Percentiles rank a stretch among this genome's conserved stretches.
Evolutionary conservation across 805 yeast genomes (phyloP).

Genomic region (Maudiozyma bulderi): DNA sequence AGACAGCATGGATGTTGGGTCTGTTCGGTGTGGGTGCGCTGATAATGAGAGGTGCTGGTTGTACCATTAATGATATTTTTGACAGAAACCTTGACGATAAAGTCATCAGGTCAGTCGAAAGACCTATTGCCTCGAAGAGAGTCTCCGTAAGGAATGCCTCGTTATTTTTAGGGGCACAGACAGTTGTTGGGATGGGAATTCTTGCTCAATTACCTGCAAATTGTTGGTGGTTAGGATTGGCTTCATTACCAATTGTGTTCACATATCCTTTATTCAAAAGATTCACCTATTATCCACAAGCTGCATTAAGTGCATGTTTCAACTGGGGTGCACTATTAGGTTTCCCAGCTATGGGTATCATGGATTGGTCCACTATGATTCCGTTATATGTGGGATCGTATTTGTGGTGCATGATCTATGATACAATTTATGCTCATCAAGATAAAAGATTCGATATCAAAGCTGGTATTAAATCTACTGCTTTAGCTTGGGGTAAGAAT

Average conservation of each 20-base stretch:
- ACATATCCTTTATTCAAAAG: conserved; percentile 90
- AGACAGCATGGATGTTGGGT: conserved; percentile 51
- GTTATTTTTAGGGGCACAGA: conserved; percentile 61
- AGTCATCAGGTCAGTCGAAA: conserved; percentile 77
- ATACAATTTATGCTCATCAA: conserved; percentile 95
- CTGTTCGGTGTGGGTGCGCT: conserved; percentile 78
- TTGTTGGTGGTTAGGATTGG: conserved; percentile 75
- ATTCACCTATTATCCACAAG: conserved; percentile 93
- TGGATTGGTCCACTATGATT: conserved; percentile 65
- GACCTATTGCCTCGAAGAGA: conserved; percentile 90
- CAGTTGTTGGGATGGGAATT: conserved; percentile 63
- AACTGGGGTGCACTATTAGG: conserved; percentile 94
- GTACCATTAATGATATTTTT: conserved; percentile 84
- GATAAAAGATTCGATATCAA: conserved; percentile 79
- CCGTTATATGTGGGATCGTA: conserved; percentile 70
- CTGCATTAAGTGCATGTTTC: conserved; percentile 68
- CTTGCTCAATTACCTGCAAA: conserved; percentile 65
- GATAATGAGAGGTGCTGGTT: conserved; percentile 96
- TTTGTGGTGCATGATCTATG: conserved; percentile 93
- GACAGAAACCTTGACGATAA: conserved; percentile 76
- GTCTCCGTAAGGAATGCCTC: conserved; percentile 64
- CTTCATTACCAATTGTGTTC: conserved; percentile 68
- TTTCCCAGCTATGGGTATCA: conserved; percentile 89
- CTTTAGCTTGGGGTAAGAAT: conserved; percentile 79
- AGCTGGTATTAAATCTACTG: conserved; percentile 93